Evolutionary conservation across 2,329 filamentous ascomycete genomes (phyloP).

Genomic region (Claviceps sp.): DNA sequence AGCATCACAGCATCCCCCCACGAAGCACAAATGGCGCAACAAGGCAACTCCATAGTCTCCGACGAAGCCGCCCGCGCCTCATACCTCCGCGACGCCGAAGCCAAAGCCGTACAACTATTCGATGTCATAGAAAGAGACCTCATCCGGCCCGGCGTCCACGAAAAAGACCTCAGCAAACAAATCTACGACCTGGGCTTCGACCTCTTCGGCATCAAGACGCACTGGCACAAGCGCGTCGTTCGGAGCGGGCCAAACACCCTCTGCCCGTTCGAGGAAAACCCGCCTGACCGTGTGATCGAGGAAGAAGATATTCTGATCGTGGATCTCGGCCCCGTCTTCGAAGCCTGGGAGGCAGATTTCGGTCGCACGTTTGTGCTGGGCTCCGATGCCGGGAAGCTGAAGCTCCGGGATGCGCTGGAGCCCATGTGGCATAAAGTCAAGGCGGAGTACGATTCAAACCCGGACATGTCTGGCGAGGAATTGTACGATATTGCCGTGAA

Average conservation of each 20-base stretch:
- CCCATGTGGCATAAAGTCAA: conserved; percentile 33
- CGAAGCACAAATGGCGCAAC: neutral
- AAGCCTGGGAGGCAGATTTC: conserved; percentile 39
- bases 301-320: conserved; percentile 37
- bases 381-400: conserved; percentile 28
- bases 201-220: conserved; percentile 27
- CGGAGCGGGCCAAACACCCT: conserved; percentile 36
- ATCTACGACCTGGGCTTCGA: conserved; percentile 24
- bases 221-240: conserved; percentile 40
- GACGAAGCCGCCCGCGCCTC: neutral
- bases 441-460: conserved; percentile 21
- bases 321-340: conserved; percentile 38
- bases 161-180: conserved; percentile 32
- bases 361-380: conserved; percentile 38
- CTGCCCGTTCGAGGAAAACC: conserved; percentile 32
- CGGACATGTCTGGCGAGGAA: conserved; percentile 33
- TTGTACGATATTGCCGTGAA: conserved; percentile 30
- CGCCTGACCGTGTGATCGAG: conserved; percentile 32
- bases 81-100: conserved; percentile 29
- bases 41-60: neutral
- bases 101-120: conserved; percentile 32
- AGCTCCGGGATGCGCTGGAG: conserved; percentile 30
- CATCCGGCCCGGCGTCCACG: conserved; percentile 32
- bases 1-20: no score
- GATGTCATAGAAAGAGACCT: conserved; percentile 31